Evolutionary conservation across 148 eudicot species (phyloP).

Genomic region (Fagopyrum homotropicum): DNA sequence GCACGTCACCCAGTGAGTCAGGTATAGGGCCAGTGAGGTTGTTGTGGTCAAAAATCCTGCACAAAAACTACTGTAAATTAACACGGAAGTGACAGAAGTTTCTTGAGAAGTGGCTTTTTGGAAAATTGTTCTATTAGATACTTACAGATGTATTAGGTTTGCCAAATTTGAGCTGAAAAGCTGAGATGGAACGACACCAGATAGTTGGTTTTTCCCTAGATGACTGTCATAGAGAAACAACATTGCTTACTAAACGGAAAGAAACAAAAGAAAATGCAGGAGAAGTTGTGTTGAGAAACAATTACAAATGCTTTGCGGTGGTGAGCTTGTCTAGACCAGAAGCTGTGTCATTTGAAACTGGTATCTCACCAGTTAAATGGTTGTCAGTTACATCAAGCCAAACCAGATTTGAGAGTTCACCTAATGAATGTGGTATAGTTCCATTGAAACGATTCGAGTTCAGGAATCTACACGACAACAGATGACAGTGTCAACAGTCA

Average conservation of each 20-base stretch:
- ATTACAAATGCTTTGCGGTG: conserved; percentile 70
- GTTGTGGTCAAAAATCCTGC: conserved; percentile 77
- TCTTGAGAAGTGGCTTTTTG: too few relatives aligned
- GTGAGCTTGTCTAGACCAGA: conserved; percentile 68
- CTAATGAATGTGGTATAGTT: conserved; percentile 59
- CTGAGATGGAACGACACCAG: conserved; percentile 48
- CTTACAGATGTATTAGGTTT: conserved; percentile 68
- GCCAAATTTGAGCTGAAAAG: conserved; percentile 58
- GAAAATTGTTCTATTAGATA: conserved; percentile 8
- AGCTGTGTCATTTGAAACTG: conserved; percentile 46
- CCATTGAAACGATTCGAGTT: conserved; percentile 64
- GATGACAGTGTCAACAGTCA: not conserved
- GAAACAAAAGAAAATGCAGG: not conserved
- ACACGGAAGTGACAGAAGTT: not conserved
- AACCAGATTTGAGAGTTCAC: conserved; percentile 42
- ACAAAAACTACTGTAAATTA: not conserved
- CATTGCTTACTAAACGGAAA: not conserved
- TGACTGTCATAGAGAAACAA: conserved; percentile 40
- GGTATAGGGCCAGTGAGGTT: conserved; percentile 52
- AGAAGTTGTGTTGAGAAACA: conserved; percentile 16
- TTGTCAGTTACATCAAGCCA: conserved; percentile 85
- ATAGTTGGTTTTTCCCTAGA: conserved; percentile 60
- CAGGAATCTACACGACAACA: conserved; percentile 45
- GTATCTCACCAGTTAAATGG: conserved; percentile 59
- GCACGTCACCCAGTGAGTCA: conserved; percentile 44